phyloP scores from a whole-genome alignment of 1,284 basidiomycete genomes.

The Clitocybe nebularis region DNA sequence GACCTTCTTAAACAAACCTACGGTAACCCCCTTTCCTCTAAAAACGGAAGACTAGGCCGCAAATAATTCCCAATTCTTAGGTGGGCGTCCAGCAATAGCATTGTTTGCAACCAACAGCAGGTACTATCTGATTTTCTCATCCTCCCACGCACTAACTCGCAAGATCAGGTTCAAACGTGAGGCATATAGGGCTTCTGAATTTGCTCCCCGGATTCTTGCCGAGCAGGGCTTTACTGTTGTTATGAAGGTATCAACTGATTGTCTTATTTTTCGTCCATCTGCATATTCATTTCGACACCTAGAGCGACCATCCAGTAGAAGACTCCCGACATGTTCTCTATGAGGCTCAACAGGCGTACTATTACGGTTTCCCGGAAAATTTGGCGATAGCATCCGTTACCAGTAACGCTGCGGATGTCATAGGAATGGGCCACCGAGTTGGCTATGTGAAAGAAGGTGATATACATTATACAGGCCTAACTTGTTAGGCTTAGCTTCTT shows the following conservation, averaged over 20 bases:
- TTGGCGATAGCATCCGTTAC: slow-evolving; percentile 74
- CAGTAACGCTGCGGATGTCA: slow-evolving; percentile 36
- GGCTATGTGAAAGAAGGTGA: slow-evolving; percentile 40
- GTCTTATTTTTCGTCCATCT: not conserved
- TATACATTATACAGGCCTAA: not conserved
- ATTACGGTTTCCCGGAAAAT: slow-evolving; percentile 64
- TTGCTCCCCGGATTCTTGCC: slow-evolving; percentile 70
- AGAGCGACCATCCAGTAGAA: slow-evolving; percentile 72
- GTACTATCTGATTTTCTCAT: slow-evolving; percentile 19
- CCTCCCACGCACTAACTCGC: not conserved
- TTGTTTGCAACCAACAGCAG: slow-evolving; percentile 70
- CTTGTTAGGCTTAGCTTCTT: not conserved
- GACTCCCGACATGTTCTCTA: slow-evolving; percentile 79
- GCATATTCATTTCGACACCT: slow-evolving; percentile 3
- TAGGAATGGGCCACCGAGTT: slow-evolving; percentile 45
- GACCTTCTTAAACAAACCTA: slow-evolving; percentile 73
- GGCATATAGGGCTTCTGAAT: slow-evolving; percentile 75
- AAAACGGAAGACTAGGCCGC: no score
- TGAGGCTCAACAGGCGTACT: slow-evolving; percentile 87
- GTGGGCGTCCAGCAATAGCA: slow-evolving; percentile 67
- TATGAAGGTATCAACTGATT: slow-evolving; percentile 53
- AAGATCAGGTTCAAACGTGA: slow-evolving; percentile 69
- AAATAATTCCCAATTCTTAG: slow-evolving; percentile 22
- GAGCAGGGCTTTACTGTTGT: slow-evolving; percentile 63
- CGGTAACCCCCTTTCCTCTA: slow-evolving; percentile 40